Percentiles rank a stretch among this genome's conserved stretches.
Conservation (phyloP, 306 rosid species). For the Aeschynomene evenia region DNA sequence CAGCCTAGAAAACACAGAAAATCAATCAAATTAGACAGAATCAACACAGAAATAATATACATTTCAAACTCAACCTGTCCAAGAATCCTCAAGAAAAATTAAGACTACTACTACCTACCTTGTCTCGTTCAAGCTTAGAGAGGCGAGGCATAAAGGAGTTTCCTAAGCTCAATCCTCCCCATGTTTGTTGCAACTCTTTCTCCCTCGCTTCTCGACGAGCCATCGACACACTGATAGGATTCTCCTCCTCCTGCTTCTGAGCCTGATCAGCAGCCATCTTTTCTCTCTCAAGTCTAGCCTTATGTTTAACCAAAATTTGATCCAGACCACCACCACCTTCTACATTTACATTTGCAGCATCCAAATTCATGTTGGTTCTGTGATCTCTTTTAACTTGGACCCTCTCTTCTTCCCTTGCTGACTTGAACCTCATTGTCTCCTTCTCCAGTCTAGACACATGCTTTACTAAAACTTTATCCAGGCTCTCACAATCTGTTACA, state of each 20-base stretch:
- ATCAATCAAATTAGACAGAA: background rate
- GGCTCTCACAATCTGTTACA: constrained; percentile 58
- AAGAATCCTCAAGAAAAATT: background rate
- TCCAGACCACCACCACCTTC: constrained; percentile 58
- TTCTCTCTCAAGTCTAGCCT: constrained; percentile 77
- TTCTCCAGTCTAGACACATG: constrained; percentile 79
- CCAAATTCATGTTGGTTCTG: constrained; percentile 30
- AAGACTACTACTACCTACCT: constrained; percentile 72
- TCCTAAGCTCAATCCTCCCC: constrained; percentile 88
- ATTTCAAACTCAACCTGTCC: background rate
- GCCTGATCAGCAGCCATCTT: constrained; percentile 59
- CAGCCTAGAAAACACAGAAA: constrained; percentile 55
- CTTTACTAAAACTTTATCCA: constrained; percentile 73
- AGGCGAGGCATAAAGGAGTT: constrained; percentile 72
- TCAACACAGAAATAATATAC: background rate
- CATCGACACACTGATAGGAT: constrained; percentile 36
- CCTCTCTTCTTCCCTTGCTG: constrained; percentile 44
- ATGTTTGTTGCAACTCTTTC: constrained; percentile 72
- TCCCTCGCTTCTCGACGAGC: constrained; percentile 78
- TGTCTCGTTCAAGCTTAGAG: constrained; percentile 80
- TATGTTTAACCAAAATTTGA: constrained; percentile 64
- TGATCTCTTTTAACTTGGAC: constrained; percentile 40
- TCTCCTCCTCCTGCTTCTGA: constrained; percentile 52
- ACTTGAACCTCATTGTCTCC: constrained; percentile 56
- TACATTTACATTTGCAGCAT: constrained; percentile 35